Evolutionary conservation across 2,329 filamentous ascomycete species (phyloP), one percentile per base, ranked within the genome.

Genomic region (Calonectria hongkongensis): DNA sequence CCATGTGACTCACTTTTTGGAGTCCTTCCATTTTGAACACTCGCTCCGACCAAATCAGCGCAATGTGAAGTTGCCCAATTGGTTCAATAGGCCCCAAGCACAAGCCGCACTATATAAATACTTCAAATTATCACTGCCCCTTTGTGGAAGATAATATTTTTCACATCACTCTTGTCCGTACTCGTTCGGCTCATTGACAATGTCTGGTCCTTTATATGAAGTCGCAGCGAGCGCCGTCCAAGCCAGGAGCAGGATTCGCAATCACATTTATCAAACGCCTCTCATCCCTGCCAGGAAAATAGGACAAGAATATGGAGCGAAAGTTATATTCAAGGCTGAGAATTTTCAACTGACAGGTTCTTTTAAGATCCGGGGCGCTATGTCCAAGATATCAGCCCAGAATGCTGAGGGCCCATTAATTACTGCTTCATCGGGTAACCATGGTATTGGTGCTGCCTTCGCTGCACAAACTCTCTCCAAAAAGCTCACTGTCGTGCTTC

Each of bases 291-390:
- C 54, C 33, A 25, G 54, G 5, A 60, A 60, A 18, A 39, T 36
- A 7, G 54, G 54, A 43, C 54, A 60, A 41, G 54, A 60, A 18
- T 36, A 41, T 41, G 33, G 36, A 16, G 54, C 33, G 4, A 60
- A 60, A 12, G 54, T 60, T 5, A 4, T 60, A 3, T 79, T 80
- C 74, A 80, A 80, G 28, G 78, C 76, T 1, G 78, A 80, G 30
- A 80, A 80, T 45, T 78, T 79, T 13, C 78, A 79, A 43, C 70
- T 78, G 30, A 80, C 78, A 0, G 78, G 78, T 21, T 80, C 78
- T 12, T 79, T 80, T 73, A 80, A 80, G 56, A 18, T 79, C 13
- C 72, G 78, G 4, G 78, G 78, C n/a, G 78, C 78, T 43, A 79
- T 74, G 68, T 75, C 78, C 65, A 80, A 79, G 39, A 73, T 80